Percentiles rank a stretch among this genome's conserved stretches.
Evolutionary conservation across 176 grass and related monocot genomes (phyloP).

Genomic region (Luzula sylvatica): DNA sequence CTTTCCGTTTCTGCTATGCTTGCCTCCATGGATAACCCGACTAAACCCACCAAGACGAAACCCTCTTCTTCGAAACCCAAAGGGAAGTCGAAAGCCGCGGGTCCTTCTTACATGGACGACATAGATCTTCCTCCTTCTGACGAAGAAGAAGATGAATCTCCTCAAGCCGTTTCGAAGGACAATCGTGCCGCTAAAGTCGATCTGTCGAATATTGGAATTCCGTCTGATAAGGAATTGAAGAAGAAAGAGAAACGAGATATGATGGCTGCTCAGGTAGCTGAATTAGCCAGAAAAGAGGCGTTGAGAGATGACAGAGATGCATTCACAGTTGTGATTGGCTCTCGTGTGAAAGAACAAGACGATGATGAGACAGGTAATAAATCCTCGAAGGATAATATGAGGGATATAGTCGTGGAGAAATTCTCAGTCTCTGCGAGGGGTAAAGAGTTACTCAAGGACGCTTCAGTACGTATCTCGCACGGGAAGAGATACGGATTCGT

Average conservation of each 20-base stretch:
- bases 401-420: slow-evolving; percentile 68
- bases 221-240: slow-evolving; percentile 60
- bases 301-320: slow-evolving; percentile 82
- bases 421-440: slow-evolving; percentile 79
- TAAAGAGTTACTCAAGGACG: slow-evolving; percentile 85
- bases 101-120: slow-evolving; percentile 52
- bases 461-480: slow-evolving; percentile 74
- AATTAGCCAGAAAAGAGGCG: slow-evolving; percentile 53
- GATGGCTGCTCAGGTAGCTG: slow-evolving; percentile 34
- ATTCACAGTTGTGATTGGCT: slow-evolving; percentile 80
- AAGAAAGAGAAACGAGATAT: slow-evolving; percentile 82
- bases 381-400: slow-evolving; percentile 55
- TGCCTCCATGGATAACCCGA: slow-evolving; percentile 63
- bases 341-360: slow-evolving; percentile 29
- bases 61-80: slow-evolving; percentile 25
- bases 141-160: slow-evolving; percentile 49
- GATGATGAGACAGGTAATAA: slow-evolving; percentile 17
- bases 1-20: slow-evolving; percentile 86
- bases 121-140: slow-evolving; percentile 77
- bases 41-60: slow-evolving; percentile 27
- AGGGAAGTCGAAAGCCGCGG: slow-evolving; percentile 32
- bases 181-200: slow-evolving; percentile 24
- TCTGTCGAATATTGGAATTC: slow-evolving; percentile 23
- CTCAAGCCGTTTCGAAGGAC: slow-evolving; percentile 20
- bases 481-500: slow-evolving; percentile 75